Conservation (phyloP, 805 yeast species). For the Soucietia sequanensis region DNA sequence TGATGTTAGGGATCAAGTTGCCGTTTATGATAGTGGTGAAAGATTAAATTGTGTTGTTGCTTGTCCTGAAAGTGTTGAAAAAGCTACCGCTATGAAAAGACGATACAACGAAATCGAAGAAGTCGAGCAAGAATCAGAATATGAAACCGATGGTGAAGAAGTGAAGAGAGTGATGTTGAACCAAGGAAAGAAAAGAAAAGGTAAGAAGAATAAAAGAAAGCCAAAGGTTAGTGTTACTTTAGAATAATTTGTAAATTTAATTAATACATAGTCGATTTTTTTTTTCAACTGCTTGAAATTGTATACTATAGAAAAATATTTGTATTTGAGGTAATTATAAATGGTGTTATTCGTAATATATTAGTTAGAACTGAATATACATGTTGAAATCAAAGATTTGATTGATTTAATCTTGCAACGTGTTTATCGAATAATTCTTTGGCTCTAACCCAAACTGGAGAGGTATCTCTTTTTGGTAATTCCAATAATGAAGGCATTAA, state of each 20-base stretch:
- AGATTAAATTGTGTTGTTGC: constrained; percentile 82
- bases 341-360: neutral
- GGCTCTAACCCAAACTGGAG: constrained; percentile 93
- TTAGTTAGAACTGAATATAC: neutral
- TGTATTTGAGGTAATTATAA: too few species aligned
- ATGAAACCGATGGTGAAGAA: constrained; percentile 73
- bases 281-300: neutral
- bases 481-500: constrained; percentile 85
- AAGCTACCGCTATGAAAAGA: constrained; percentile 65
- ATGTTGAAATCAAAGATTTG: neutral
- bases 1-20: constrained; percentile 68
- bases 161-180: constrained; percentile 57
- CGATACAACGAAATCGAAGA: constrained; percentile 38
- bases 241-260: constrained; percentile 35
- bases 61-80: constrained; percentile 76
- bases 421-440: constrained; percentile 80
- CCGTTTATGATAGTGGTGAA: constrained; percentile 88
- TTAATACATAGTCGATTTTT: constrained; percentile 4
- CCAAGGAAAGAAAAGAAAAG: constrained; percentile 40
- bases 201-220: constrained; percentile 29
- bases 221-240: constrained; percentile 50
- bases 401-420: constrained; percentile 62
- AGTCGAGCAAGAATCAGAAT: constrained; percentile 61
- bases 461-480: constrained; percentile 74
- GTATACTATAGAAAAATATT: neutral